Conservation (phyloP, 345 rosid genomes). For the Erucastrum elatum region DNA sequence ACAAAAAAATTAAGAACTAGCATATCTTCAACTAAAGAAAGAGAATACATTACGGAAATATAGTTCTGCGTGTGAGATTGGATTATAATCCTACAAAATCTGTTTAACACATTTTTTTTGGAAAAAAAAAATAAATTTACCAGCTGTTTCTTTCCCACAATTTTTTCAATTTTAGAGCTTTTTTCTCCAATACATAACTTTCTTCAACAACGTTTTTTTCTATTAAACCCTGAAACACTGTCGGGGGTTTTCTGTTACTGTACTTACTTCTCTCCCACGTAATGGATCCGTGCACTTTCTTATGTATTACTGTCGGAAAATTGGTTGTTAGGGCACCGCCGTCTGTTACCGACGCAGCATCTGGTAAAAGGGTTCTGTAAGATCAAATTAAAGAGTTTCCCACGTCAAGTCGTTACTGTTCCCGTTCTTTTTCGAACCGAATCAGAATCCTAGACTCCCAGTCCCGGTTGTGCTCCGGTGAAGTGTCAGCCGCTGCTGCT, state of each 20-base stretch:
- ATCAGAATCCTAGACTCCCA: background rate
- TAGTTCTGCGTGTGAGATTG: background rate
- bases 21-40: too few species aligned
- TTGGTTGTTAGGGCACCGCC: constrained; percentile 48
- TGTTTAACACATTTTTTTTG: background rate
- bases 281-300: constrained; percentile 93
- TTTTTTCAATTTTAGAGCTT: constrained; percentile 3
- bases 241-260: background rate
- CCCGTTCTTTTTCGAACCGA: constrained; percentile 36
- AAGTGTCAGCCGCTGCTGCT: constrained; percentile 49
- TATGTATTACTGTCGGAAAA: constrained; percentile 68
- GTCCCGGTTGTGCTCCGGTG: constrained; percentile 9
- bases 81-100: constrained; percentile 6
- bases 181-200: background rate
- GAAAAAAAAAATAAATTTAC: too few species aligned
- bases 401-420: constrained; percentile 41
- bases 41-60: too few species aligned
- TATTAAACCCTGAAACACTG: constrained; percentile 29
- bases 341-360: background rate
- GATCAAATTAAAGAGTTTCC: constrained; percentile 54
- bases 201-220: background rate
- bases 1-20: too few species aligned
- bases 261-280: constrained; percentile 29
- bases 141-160: constrained; percentile 54
- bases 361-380: constrained; percentile 48